phyloP scores from a whole-genome alignment of 2,329 filamentous ascomycete genomes.

The Corinectria fuckeliana region DNA sequence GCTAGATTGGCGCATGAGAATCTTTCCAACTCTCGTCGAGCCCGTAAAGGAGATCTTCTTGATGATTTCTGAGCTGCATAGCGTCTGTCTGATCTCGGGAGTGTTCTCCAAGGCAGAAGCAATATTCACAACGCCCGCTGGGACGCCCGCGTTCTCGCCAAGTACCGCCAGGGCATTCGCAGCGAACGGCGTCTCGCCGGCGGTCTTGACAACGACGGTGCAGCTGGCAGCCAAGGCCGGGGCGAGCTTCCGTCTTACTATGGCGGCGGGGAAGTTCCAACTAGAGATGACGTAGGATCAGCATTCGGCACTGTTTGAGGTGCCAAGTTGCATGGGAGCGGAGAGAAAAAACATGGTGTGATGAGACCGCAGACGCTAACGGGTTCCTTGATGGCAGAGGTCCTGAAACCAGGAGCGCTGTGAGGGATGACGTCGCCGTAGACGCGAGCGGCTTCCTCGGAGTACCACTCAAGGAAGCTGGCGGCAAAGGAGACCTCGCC shows the following conservation, averaged over 20 bases:
- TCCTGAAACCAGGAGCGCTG: slow-evolving; percentile 60
- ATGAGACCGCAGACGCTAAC: slow-evolving; percentile 46
- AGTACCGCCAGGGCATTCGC: slow-evolving; percentile 72
- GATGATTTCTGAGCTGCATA: neutral
- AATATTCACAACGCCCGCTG: slow-evolving; percentile 59
- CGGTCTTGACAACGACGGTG: slow-evolving; percentile 74
- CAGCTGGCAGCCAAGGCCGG: slow-evolving; percentile 73
- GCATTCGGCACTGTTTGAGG: too few species aligned
- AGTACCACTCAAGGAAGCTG: slow-evolving; percentile 66
- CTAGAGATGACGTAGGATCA: slow-evolving; percentile 58
- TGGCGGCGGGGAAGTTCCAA: slow-evolving; percentile 68
- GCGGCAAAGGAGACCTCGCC: slow-evolving; percentile 62
- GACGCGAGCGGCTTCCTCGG: slow-evolving; percentile 61
- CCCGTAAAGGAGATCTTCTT: slow-evolving; percentile 16
- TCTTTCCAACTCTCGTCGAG: slow-evolving; percentile 9
- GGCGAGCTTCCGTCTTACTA: slow-evolving; percentile 54
- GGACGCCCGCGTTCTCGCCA: slow-evolving; percentile 73
- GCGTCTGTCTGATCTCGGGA: neutral
- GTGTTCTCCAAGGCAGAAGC: slow-evolving; percentile 57
- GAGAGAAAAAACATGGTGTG: slow-evolving; percentile 52
- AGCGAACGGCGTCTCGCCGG: slow-evolving; percentile 75
- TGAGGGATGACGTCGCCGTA: slow-evolving; percentile 66
- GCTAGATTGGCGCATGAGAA: neutral
- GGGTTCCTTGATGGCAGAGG: slow-evolving; percentile 12
- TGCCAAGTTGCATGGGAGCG: neutral